Evolutionary conservation across 2,329 filamentous ascomycete species (phyloP), one percentile per base, ranked within the genome.

Genomic region (Scytalidium sp.): DNA sequence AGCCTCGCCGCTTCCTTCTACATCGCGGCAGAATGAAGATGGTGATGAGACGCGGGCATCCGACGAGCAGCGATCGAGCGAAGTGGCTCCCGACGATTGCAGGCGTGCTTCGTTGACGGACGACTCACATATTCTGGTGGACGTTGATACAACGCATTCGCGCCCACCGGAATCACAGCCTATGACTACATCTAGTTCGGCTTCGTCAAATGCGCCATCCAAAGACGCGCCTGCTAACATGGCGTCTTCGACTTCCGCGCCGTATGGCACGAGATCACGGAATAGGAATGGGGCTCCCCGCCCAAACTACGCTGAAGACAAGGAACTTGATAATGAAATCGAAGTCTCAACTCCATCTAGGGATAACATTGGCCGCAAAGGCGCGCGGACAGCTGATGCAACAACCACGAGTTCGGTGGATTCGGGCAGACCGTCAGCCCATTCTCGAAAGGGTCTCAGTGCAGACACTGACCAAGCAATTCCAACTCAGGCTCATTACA

Each of bases 271-370:
- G 67, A 87, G 92, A 62, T 97, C 92, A 60, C 88, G 94, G 67
- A 96, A 96, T 70, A 87, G 92, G 64, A 85, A 82, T 50, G 87
- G 88, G 62, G 83, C 80, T 58, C 80, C 87, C 60, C 88, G 94
- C 59, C 85, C 87, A 58, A 99, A 99, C 71, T 99, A 99, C 70
- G 93, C 94, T 45, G 94, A 99, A 72, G 89, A 93, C 70, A 88
- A 82, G 71, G 93, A 97, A 69, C 78, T 92, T 59, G 93, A 97
- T 63, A 84, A 89, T 70, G 94, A 97, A 66, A 90, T 91, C 67
- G 93, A 97, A 63, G 80, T 78, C 66, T 73, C 78, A 64, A 67
- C 73, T 47, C 71, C 79, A 58, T 75, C 76, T 63, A 78, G 81
- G 59, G 77, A 82, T 15, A 73, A 73, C 49, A 79, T 82, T 53